Base-by-base conservation (phyloP, 2,329 filamentous ascomycete species). In the Talaromyces islandicus region DNA sequence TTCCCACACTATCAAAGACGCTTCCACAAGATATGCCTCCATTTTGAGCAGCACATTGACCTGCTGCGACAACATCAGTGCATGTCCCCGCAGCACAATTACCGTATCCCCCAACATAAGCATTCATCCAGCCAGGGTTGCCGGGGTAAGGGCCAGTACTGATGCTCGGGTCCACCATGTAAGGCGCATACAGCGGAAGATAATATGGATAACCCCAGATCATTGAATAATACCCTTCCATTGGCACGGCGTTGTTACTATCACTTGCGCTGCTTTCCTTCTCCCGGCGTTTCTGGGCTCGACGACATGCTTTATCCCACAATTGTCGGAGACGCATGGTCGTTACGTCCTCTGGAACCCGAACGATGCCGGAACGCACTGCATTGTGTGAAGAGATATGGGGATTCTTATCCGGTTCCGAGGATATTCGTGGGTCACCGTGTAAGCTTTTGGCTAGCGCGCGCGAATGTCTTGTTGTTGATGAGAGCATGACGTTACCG, bases 21-120 rank as follows among this genome's bases (percentile, higher is more conserved):
- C 4, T 43, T 32, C 58, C 58, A 9, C 5, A 19, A 25, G 29
- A 1, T 32, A 25, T 19, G 9, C 53, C 53, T 21, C 54, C 50
- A 24, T 19, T 21, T 4, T 53, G 51, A 11, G 21, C 35, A 52
- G 43, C 43, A 21, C 24, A 21, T 50, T 7, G 19, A 10, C 43
- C 43, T 25, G 4, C 43, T 12, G 78, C 80, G 9, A 75, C 77
- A 1, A 75, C 79, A 29, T 68, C 73, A 17, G 70, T 71, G 61
- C 74, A 75, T 0, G 74, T 74, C 5, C 82, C 81, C 1, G 73
- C 72, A 46, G 73, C 77, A 64, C 82, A 84, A 60, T 78, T 79
- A 0, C 81, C 81, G 25, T 66, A 64, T n/a, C 69, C 75, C 0
- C 79, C 79, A 3, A 68, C 27, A 0, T 63, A 67, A 7, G 75